Evolutionary conservation across 805 yeast species (phyloP), one percentile per base, ranked within the genome.

Genomic region (Suhomyces sp.): DNA sequence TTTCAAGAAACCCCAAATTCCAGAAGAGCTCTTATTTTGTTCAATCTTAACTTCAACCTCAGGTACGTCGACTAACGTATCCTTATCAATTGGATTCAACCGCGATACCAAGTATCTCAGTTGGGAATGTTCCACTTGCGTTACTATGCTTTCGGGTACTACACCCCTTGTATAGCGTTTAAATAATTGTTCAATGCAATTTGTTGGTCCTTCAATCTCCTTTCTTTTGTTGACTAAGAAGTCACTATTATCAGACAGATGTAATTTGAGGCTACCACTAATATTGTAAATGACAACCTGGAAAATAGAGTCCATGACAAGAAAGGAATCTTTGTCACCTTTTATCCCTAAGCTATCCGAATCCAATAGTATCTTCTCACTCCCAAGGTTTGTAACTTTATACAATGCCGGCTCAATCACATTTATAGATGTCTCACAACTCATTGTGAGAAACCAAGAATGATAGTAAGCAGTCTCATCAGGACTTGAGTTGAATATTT

Each of bases 381-480:
- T 22, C 3, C 18, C 14, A 2, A 12, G 28, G 4, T 25, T 19
- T 4, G 30, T 22, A 3, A 42, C 18, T 14, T 40, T 37, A 38
- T 48, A 57, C n/a, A 64, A 38, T n/a, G 33, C 37, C 1, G 73
- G 73, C 23, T 47, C 43, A 20, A 68, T 58, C 31, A 53, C 52
- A 6, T 36, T 36, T 13, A 48, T 28, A 1, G 68, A 53, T 5
- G 33, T 33, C 3, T 46, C 42, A 10, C 39, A 28, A 6, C 44
- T 36, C 17, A 51, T 33, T 26, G 40, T 50, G 30, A 54, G 35
- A 26, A 63, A 63, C 53, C 58, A 47, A 28, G 55, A 53, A 39
- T 66, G 69, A 39, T 65, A 55, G 40, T 43, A 58, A 10, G 72
- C 67, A n/a, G 72, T 65, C 43, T 69, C 74, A 36, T 70, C 75